Conservation (phyloP, 2,329 filamentous ascomycete genomes). For the Fusarium anthophilum region DNA sequence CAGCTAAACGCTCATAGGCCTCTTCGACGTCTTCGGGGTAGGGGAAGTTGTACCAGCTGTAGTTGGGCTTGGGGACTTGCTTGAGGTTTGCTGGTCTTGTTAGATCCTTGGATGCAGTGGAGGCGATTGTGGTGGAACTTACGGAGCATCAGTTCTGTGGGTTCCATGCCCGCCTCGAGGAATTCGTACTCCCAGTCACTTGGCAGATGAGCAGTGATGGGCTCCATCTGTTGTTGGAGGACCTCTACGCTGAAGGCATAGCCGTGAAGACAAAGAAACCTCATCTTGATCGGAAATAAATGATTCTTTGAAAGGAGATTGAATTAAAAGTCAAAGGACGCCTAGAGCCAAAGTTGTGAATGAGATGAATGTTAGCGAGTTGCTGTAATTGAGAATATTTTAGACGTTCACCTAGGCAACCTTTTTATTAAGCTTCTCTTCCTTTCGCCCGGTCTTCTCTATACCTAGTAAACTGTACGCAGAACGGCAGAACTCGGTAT, state of each 20-base stretch:
- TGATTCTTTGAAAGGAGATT: background rate
- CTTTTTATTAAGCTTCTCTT: background rate
- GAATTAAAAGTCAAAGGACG: background rate
- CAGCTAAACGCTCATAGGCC: background rate
- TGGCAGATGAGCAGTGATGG: background rate
- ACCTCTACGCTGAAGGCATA: background rate
- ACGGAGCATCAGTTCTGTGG: background rate
- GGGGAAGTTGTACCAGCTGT: background rate
- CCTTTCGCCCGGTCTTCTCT: background rate
- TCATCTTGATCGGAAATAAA: background rate
- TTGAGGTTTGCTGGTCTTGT: background rate
- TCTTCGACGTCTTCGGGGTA: background rate
- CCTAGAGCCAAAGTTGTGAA: too few species aligned
- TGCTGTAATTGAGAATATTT: background rate
- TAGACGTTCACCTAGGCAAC: too few species aligned
- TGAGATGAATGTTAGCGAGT: background rate
- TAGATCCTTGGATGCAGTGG: background rate
- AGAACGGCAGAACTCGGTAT: background rate
- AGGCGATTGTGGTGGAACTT: rapidly evolving
- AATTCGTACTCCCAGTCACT: background rate
- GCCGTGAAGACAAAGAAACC: background rate
- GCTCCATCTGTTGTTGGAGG: background rate
- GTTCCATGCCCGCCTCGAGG: background rate
- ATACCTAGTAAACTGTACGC: rapidly evolving
- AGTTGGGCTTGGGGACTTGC: background rate